Percentiles rank a stretch among this genome's conserved stretches.
These are phyloP conservation scores for Beta corolliflora DNA, from an alignment of 179 eudicot genomes.

Conservation along the genomic window DNA sequence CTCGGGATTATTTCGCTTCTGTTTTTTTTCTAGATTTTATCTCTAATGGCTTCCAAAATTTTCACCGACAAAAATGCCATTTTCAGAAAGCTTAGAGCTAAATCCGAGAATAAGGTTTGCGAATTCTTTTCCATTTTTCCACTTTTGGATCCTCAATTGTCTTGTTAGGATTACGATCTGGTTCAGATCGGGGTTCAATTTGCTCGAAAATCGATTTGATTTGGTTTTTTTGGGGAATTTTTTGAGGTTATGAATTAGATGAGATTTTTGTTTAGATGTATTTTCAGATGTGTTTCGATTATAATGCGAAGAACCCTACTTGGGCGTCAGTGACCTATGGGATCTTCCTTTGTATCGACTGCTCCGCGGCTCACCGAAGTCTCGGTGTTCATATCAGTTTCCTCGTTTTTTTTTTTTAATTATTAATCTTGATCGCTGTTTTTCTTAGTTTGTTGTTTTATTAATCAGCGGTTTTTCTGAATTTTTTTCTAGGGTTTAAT, in stretches of 20 bases:
- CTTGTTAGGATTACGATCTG: constrained; percentile 29
- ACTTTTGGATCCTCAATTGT: constrained; percentile 1
- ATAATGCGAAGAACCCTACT: constrained; percentile 94
- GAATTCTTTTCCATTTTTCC: neutral
- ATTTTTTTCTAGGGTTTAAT: neutral
- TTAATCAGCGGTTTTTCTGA: too few species aligned
- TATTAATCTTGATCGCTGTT: neutral
- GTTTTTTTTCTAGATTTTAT: neutral
- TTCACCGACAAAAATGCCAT: constrained; percentile 75
- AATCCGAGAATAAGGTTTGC: constrained; percentile 71
- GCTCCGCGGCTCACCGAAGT: constrained; percentile 83
- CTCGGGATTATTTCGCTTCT: too few species aligned
- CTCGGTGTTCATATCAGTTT: constrained; percentile 96
- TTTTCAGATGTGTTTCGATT: constrained; percentile 89
- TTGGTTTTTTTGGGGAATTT: neutral
- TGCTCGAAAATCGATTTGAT: constrained; percentile 5
- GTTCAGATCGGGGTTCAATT: constrained; percentile 42
- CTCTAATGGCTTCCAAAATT: constrained; percentile 58
- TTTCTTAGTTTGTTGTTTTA: neutral
- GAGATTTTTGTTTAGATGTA: constrained; percentile 5
- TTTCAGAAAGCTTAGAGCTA: constrained; percentile 73
- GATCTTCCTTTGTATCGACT: constrained; percentile 89
- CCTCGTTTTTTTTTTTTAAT: constrained; percentile 50
- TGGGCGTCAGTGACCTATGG: constrained; percentile 98
- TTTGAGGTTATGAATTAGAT: too few species aligned